Evolutionary conservation across 148 eudicot genomes (phyloP).

Genomic region (Salicornia ramosissima): DNA sequence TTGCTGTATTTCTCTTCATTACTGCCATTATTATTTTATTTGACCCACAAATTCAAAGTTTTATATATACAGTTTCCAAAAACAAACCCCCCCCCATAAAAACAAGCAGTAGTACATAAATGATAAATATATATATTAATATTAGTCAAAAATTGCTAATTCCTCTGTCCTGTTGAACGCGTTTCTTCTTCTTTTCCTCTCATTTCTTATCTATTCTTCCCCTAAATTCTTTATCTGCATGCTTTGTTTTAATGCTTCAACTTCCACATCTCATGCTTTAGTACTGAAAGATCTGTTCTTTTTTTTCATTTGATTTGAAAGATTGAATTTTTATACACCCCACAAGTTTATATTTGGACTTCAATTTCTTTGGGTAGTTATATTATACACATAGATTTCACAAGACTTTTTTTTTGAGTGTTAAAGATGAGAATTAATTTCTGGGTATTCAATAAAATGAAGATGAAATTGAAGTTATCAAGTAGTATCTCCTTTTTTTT

Average conservation of each 20-base stretch:
- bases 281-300: not conserved
- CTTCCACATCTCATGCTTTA: not conserved
- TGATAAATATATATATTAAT: too few relatives aligned
- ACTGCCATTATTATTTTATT: not conserved
- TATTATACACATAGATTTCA: not conserved
- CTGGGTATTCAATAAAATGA: not conserved
- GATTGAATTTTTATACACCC: not conserved
- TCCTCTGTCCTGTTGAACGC: constrained; percentile 10
- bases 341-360: not conserved
- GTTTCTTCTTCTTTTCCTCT: not conserved
- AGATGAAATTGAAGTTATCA: not conserved
- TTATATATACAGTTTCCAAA: not conserved
- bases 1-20: not conserved
- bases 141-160: constrained; percentile 11
- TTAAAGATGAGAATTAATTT: constrained; percentile 5
- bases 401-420: not conserved
- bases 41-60: not conserved
- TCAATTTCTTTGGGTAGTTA: not conserved
- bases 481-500: not conserved
- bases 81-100: not conserved
- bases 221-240: not conserved
- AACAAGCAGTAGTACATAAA: too few relatives aligned
- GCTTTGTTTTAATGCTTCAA: not conserved
- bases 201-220: not conserved
- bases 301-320: not conserved